Evolutionary conservation across 75 land plant species (phyloP), one percentile per base, ranked within the genome.

Genomic region (Picea glauca): DNA sequence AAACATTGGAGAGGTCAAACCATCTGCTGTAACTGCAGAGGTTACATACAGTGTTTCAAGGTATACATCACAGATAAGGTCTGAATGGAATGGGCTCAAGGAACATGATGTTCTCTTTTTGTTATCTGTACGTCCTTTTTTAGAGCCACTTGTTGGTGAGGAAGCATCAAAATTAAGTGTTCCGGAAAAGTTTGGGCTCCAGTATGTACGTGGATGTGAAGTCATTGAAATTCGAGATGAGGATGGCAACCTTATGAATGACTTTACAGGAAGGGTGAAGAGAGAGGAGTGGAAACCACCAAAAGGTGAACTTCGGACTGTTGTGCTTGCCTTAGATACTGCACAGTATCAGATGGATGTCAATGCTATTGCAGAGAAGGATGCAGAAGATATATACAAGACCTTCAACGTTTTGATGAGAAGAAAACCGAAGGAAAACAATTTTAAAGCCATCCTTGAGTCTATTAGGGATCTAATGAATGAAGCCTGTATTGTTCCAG

Each of bases 211-310:
- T 77, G 99, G 99, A 60, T 97, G 99, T 91, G 99, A 97, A 82
- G 77, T 97, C 30, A 90, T 95, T 83, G 99, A 97, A 62, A 84
- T 97, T 60, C 94, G 92, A 78, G 99, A 97, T 84, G 99, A 97
- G 74, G 96, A 89, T 60, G 91, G 94, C 50, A 78, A 81, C 40
- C 89, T 97, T 18, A 97, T 97, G 99, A 97, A 97, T 88, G 99
- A 97, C 83, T 97, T 97, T 66, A 89, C 96, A 72, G 99, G 99
- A 38, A 83, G 91, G 80, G 87, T 95, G 9, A 97, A 97, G 87
- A 87, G 92, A 66, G 99, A 97, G 79, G 99, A 97, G 30, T 93
- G 96, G 98, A 97, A 97, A 65, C 98, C 99, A 32, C 99, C 99
- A 30, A 89, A 91, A 80, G 99, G 99, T 13, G 96, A 95, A 67